phyloP scores from a whole-genome alignment of 108 stramenopile species.

The Aurantiochytrium sp. region DNA sequence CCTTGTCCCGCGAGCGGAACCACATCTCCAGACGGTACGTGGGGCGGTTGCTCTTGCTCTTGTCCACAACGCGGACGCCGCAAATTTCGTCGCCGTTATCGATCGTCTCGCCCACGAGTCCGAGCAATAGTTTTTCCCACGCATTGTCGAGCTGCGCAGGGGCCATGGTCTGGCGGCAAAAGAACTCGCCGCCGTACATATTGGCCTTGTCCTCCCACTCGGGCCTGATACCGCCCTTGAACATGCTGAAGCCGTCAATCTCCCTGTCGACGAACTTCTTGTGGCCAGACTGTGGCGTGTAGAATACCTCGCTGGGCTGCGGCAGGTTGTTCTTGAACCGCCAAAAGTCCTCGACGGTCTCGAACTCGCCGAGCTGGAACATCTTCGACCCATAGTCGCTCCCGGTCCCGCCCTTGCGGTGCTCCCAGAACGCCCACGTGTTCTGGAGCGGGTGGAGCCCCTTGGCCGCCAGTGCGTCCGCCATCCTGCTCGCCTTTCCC shows the following conservation, averaged over 20 bases:
- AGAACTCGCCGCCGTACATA: slow-evolving; percentile 77
- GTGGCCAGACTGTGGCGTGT: background rate
- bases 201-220: slow-evolving; percentile 87
- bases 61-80: slow-evolving; percentile 81
- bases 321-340: slow-evolving; percentile 68
- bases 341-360: slow-evolving; percentile 77
- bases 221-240: slow-evolving; percentile 59
- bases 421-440: slow-evolving; percentile 18
- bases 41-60: slow-evolving; percentile 27
- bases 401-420: background rate
- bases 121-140: slow-evolving; percentile 80
- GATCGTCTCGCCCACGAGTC: slow-evolving; percentile 73
- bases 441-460: slow-evolving; percentile 10
- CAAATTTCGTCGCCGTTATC: slow-evolving; percentile 65
- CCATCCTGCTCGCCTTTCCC: background rate
- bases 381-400: background rate
- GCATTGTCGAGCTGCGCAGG: slow-evolving; percentile 66
- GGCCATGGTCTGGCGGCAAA: slow-evolving; percentile 65
- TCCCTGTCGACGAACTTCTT: slow-evolving; percentile 4
- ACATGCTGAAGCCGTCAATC: slow-evolving; percentile 8
- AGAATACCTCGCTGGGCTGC: slow-evolving; percentile 32
- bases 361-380: slow-evolving; percentile 58
- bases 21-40: slow-evolving; percentile 17
- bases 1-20: slow-evolving; percentile 12
- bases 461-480: background rate